Percentiles rank a stretch among this genome's conserved stretches.
phyloP scores from a whole-genome alignment of 2,329 filamentous ascomycete species.

The Pyrenochaeta sp. region DNA sequence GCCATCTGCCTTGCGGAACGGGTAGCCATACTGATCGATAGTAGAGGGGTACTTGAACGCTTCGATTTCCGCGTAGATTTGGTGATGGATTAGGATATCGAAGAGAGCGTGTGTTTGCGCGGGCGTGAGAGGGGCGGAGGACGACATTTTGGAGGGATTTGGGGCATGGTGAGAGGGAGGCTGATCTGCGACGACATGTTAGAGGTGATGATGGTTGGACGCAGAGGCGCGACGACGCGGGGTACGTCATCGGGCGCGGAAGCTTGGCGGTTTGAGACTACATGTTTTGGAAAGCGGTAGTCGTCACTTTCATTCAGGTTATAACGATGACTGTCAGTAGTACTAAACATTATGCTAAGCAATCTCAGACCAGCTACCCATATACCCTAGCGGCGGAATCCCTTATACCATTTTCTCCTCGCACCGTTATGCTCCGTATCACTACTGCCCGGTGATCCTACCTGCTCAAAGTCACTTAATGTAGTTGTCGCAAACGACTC shows the following conservation, averaged over 20 bases:
- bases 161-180: conserved; percentile 4
- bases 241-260: conserved; percentile 18
- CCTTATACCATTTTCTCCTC: conserved; percentile 21
- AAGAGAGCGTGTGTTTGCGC: conserved; percentile 61
- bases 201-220: conserved; percentile 8
- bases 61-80: conserved; percentile 72
- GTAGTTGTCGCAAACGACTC: conserved; percentile 7
- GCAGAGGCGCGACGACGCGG: conserved; percentile 10
- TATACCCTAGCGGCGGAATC: conserved; percentile 5
- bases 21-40: conserved; percentile 74
- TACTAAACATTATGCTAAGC: too few relatives aligned
- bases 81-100: conserved; percentile 63
- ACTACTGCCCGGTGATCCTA: background rate
- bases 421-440: conserved; percentile 12
- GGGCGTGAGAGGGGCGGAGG: conserved; percentile 48
- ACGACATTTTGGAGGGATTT: conserved; percentile 21
- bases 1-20: conserved; percentile 63
- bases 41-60: conserved; percentile 72
- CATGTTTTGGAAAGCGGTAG: background rate
- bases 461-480: conserved; percentile 6
- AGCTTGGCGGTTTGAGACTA: conserved; percentile 14
- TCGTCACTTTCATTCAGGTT: too few relatives aligned
- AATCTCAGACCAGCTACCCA: too few relatives aligned
- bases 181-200: conserved; percentile 6
- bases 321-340: background rate